Evolutionary conservation across 768 basidiomycete genomes (phyloP), one percentile per base, ranked within the genome.

Genomic region (Macrolepiota albuminosa): DNA sequence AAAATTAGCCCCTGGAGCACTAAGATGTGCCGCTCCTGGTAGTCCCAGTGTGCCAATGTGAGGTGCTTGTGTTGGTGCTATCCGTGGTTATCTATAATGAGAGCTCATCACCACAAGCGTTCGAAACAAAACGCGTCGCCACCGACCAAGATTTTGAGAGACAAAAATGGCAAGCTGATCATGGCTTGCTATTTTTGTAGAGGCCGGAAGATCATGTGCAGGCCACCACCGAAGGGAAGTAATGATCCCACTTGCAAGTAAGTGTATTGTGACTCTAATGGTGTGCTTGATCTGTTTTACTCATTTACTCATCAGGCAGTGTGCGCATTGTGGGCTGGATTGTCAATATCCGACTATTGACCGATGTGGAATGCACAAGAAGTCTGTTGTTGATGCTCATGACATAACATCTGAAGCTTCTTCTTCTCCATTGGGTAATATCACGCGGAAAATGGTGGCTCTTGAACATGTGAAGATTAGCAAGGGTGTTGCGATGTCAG

Each of bases 171-270:
- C 11, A 81, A 81, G 60, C 80, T 78, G 13, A 70, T 75, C 4
- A 67, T 82, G 29, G 81, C 81, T 1, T 82, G 81, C 55, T 66
- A 78, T 1, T 82, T 82, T 63, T 82, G 81, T 54, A 69, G 81
- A 7, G 77, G 78, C 1, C 70, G 81, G 13, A 82, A 83, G 70
- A 83, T 83, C 52, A 82, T 81, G 8, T 83, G 81, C 26, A 79
- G 81, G 0, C 73, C 78, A 6, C 77, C 79, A 1, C 63, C 69
- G 2, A 68, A 69, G 0, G 74, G 71, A 3, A 75, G 71, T 52
- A 71, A 68, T 21, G 21, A 21, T 21, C 21, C 21, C 21, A 21
- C 21, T 21, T 21, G 21, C 21, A 21, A 21, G 21, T 21, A 21
- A 21, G 21, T 21, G 21, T 21, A 21, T 21, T 21, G 21, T 21